Percentiles rank a stretch among this genome's conserved stretches.
These are phyloP conservation scores for Fistulifera pelliculosa DNA, from an alignment of 108 stramenopile genomes.

Conservation along the genomic window DNA sequence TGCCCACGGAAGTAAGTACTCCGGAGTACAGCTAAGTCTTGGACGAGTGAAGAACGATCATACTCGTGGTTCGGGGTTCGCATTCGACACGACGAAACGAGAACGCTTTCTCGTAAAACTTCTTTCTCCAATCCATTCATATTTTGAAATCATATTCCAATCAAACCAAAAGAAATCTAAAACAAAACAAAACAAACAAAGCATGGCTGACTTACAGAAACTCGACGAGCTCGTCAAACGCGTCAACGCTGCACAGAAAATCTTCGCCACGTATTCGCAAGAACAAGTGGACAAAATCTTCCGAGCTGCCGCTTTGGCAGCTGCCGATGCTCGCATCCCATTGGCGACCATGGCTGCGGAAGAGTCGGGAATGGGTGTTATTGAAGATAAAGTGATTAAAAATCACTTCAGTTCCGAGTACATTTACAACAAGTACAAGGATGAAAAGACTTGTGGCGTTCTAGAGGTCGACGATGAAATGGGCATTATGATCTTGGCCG, in stretches of 20 bases:
- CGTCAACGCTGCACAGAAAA: slow-evolving; percentile 16
- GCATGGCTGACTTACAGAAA: background rate
- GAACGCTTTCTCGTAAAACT: too few relatives aligned
- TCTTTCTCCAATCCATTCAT: too few relatives aligned
- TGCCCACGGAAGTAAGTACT: too few relatives aligned
- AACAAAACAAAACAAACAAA: too few relatives aligned
- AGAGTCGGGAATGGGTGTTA: slow-evolving; percentile 27
- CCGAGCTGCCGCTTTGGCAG: slow-evolving; percentile 12
- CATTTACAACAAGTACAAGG: slow-evolving; percentile 26
- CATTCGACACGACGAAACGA: too few relatives aligned
- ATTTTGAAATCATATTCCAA: too few relatives aligned
- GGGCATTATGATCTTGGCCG: slow-evolving; percentile 16
- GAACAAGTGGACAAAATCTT: slow-evolving; percentile 28
- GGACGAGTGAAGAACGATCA: too few relatives aligned
- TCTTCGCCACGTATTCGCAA: slow-evolving; percentile 17
- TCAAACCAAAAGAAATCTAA: too few relatives aligned
- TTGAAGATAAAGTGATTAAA: slow-evolving; percentile 40
- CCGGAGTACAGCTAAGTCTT: too few relatives aligned
- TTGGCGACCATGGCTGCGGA: slow-evolving; percentile 18
- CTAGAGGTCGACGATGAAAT: slow-evolving; percentile 17
- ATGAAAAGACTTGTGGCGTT: slow-evolving; percentile 29
- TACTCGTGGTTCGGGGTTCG: too few relatives aligned
- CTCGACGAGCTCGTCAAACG: slow-evolving; percentile 7
- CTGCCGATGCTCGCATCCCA: slow-evolving; percentile 19
- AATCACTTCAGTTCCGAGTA: slow-evolving; percentile 19